Evolutionary conservation across 352 stramenopile genomes (phyloP), one percentile per base, ranked within the genome.

Genomic region (Phytophthora ramorum): DNA sequence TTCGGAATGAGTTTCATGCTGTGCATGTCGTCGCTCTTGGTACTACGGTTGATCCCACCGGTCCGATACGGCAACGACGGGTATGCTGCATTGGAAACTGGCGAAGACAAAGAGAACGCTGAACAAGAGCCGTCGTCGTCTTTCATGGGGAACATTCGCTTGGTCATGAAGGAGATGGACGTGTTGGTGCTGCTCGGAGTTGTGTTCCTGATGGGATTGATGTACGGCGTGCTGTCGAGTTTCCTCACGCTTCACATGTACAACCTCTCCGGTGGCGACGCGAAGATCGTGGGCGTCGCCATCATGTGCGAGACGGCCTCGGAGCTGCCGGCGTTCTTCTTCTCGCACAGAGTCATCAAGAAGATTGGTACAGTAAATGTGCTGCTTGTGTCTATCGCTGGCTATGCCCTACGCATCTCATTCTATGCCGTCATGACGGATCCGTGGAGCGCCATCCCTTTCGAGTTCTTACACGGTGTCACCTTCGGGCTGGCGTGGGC

Each of bases 401-500:
- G 41, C 22, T 26, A 47, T 20, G 19, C 38, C 3, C 2, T 47
- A 6, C 41, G 41, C 7, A 47, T 47, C 10, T 47, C 41, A 17
- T 47, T 28, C 41, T 47, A 26, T 16, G 41, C 41, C 10, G 41
- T 28, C 19, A 47, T 47, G 41, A 47, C 38, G 9, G 4, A 88
- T 66, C 62, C 83, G 24, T 93, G 85, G 83, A 79, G 63, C 22
- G 85, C 76, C 7, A 89, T 93, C 34, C 82, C 85, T 4, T 89
- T 91, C 51, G 81, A 90, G 67, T 80, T 91, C 35, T 64, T 91
- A 38, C 85, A 93, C 60, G 85, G 85, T 7, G 56, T 86, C 56
- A 91, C 85, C 6, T 93, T 89, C 44, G 81, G 79, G 3, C 60
- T 93, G 30, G 69, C 79, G 7, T 91, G 81, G 85, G 79, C 83